These are phyloP conservation scores for Candida jianshihensis DNA, from an alignment of 805 yeast species.

Conservation along the genomic window DNA sequence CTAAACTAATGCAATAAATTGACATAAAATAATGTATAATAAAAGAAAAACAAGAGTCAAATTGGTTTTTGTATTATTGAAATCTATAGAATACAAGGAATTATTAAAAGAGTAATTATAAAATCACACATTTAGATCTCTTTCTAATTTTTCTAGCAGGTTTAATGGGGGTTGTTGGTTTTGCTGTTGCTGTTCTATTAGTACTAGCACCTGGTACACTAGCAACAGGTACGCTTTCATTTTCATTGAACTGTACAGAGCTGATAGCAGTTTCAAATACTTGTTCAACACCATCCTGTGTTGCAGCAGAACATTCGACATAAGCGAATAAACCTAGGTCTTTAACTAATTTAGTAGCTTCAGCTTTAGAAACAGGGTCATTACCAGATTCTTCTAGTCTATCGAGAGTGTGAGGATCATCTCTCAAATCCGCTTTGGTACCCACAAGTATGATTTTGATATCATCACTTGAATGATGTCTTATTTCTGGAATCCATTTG, in stretches of 20 bases:
- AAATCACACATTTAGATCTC: conserved; percentile 41
- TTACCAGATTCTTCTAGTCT: conserved; percentile 51
- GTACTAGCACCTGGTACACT: neutral
- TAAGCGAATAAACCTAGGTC: conserved; percentile 69
- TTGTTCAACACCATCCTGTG: conserved; percentile 79
- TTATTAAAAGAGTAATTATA: conserved; percentile 21
- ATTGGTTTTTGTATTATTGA: too few relatives aligned
- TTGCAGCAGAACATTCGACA: conserved; percentile 85
- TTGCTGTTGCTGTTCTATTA: conserved; percentile 1
- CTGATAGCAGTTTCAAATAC: conserved; percentile 80
- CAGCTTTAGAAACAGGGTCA: conserved; percentile 53
- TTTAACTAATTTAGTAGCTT: conserved; percentile 61
- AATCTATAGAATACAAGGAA: conserved; percentile 1
- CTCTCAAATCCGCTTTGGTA: conserved; percentile 83
- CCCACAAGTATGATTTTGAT: conserved; percentile 71
- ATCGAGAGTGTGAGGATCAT: conserved; percentile 69
- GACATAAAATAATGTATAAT: neutral
- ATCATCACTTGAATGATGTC: conserved; percentile 73
- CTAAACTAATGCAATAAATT: conserved; percentile 32
- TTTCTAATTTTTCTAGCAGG: conserved; percentile 30
- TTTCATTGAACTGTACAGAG: conserved; percentile 39
- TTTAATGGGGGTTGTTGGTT: neutral
- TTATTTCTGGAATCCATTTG: conserved; percentile 83
- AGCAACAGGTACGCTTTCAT: conserved; percentile 6
- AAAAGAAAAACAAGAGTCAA: conserved; percentile 1